These are phyloP conservation scores for Termitomyces sp. DNA, from an alignment of 768 basidiomycete species.

Conservation along the genomic window DNA sequence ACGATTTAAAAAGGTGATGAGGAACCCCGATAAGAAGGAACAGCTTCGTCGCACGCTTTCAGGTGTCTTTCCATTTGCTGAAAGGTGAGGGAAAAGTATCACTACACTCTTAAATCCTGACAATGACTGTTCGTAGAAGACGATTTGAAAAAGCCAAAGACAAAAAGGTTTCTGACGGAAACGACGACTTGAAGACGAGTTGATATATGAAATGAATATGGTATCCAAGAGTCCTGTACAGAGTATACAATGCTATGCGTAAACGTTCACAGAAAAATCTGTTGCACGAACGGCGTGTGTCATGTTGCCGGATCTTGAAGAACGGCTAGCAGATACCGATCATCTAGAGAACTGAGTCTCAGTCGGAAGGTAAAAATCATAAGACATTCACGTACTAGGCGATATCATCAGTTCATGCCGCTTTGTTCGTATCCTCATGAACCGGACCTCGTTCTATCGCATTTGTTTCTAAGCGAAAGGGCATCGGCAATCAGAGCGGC, in stretches of 20 bases:
- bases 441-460: constrained; percentile 73
- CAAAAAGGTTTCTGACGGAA: not conserved
- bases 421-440: constrained; percentile 88
- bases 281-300: not conserved
- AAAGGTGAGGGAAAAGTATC: not conserved
- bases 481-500: not conserved
- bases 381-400: constrained; percentile 54
- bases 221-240: constrained; percentile 9
- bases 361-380: not conserved
- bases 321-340: constrained; percentile 78
- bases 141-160: not conserved
- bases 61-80: not conserved
- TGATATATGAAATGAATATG: not conserved
- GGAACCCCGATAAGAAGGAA: not conserved
- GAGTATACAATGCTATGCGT: not conserved
- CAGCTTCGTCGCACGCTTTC: not conserved
- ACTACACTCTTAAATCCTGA: not conserved
- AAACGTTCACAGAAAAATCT: not conserved
- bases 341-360: constrained; percentile 39
- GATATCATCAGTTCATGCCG: constrained; percentile 94
- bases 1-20: not conserved
- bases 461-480: not conserved
- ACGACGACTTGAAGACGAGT: too few relatives aligned
- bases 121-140: not conserved
- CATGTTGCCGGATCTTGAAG: constrained; percentile 66